Base-by-base conservation (phyloP, 345 rosid species). In the Cardamine occulta region DNA sequence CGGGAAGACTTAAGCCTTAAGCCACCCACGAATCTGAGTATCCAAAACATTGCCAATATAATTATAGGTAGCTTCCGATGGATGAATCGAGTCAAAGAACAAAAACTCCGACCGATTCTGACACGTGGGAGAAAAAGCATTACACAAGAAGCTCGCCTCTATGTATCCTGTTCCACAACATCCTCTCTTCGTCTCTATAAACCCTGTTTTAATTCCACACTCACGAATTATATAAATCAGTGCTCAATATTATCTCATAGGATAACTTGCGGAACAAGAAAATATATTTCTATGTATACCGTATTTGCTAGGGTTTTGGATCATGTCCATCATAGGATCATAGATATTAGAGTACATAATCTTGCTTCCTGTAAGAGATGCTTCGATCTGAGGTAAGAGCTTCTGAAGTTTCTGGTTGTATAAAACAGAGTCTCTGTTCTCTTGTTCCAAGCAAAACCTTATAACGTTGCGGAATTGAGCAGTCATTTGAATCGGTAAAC, bases 71-170 rank as follows among this genome's bases (percentile, higher is more conserved):
- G 84, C 66, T 68, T 88, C 74, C 1, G 82, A 69, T 4, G 82
- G 87, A 81, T 88, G 90, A 31, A 85, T 73, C 62, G 74, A 24
- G 40, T 82, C 89, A 75, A 83, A 88, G 82, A 88, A 88, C 28
- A 86, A 0, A 72, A 51, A 82, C 66, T 85, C 66, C 2, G 82
- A 81, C 14, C 77, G 71, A 28, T 64, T 63, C 21, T 1, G 34
- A 35, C 88, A 85, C 2, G 62, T 40, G 3, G 79, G 78, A 21
- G 82, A 79, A 28, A 8, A 9, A 42, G 15, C 29, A 68, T 80
- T 83, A 56, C 88, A 88, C 79, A 82, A 32, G 47, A 68, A 47
- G 45, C 79, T 56, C 4, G 63, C 54, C 73, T 85, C 88, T 5
- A 75, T 6, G 1, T 3, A 8, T 13, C 88, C 84, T 4, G 75